Evolutionary conservation across 1,284 basidiomycete species (phyloP).

Genomic region (Hortiboletus rubellus): DNA sequence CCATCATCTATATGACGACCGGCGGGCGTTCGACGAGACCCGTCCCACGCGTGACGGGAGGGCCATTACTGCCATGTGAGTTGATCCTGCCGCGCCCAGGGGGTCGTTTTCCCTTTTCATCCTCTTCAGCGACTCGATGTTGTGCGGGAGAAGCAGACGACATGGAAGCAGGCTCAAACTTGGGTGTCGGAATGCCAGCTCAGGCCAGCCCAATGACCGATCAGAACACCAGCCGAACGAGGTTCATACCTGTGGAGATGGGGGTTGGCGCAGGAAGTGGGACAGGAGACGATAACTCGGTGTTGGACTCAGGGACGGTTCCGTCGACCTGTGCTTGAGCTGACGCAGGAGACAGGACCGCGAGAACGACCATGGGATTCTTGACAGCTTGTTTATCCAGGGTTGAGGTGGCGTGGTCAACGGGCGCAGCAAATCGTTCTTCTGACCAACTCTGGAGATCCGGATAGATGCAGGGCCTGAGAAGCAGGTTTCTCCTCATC

Average conservation of each 20-base stretch:
- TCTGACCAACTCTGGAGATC: slow-evolving; percentile 77
- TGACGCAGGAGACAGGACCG: slow-evolving; percentile 45
- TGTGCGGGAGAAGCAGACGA: slow-evolving; percentile 20
- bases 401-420: slow-evolving; percentile 40
- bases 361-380: slow-evolving; percentile 56
- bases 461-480: slow-evolving; percentile 29
- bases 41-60: slow-evolving; percentile 27
- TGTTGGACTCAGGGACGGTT: slow-evolving; percentile 33
- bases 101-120: slow-evolving; percentile 37
- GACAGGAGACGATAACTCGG: slow-evolving; percentile 43
- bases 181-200: slow-evolving; percentile 57
- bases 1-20: slow-evolving; percentile 74
- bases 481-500: slow-evolving; percentile 21
- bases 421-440: slow-evolving; percentile 76
- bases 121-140: slow-evolving; percentile 33
- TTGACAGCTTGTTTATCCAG: slow-evolving; percentile 26
- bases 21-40: slow-evolving; percentile 67
- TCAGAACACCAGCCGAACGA: slow-evolving; percentile 60
- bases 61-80: slow-evolving; percentile 20
- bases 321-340: slow-evolving; percentile 37
- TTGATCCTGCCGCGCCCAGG: slow-evolving; percentile 32
- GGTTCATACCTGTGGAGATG: slow-evolving; percentile 61
- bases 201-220: slow-evolving; percentile 70
- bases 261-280: slow-evolving; percentile 61
- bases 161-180: slow-evolving; percentile 47